phyloP scores from a whole-genome alignment of 2,329 filamentous ascomycete genomes.

The Paraphoma chrysanthemicola region DNA sequence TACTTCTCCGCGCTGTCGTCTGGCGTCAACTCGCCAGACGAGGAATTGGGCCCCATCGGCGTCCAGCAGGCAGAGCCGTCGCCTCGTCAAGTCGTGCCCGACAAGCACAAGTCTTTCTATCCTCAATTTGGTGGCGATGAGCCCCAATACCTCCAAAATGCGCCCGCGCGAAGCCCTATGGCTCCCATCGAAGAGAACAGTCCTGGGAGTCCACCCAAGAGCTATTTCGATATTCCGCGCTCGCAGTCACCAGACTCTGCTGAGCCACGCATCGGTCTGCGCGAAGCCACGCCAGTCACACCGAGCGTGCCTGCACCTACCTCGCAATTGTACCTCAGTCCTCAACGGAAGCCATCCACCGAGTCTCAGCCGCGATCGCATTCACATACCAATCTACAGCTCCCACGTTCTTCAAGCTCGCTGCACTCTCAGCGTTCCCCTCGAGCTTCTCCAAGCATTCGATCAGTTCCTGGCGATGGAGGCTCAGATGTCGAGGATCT shows the following conservation, averaged over 20 bases:
- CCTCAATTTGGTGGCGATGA: constrained; percentile 44
- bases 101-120: constrained; percentile 47
- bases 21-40: constrained; percentile 62
- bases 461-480: constrained; percentile 57
- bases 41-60: constrained; percentile 44
- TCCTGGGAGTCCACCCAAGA: constrained; percentile 30
- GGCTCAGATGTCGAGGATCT: constrained; percentile 75
- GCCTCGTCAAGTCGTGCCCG: constrained; percentile 35
- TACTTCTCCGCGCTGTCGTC: constrained; percentile 77
- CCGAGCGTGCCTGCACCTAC: constrained; percentile 42
- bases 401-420: constrained; percentile 50
- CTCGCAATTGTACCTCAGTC: constrained; percentile 43
- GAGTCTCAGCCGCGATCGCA: constrained; percentile 39
- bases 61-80: constrained; percentile 34
- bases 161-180: constrained; percentile 41
- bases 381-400: constrained; percentile 42
- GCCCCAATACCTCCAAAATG: constrained; percentile 27
- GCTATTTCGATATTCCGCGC: constrained; percentile 57
- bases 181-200: constrained; percentile 45
- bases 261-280: constrained; percentile 50
- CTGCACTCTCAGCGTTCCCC: constrained; percentile 40
- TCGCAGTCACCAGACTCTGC: constrained; percentile 54
- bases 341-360: constrained; percentile 49
- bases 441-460: constrained; percentile 51
- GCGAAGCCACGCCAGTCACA: constrained; percentile 52